These are phyloP conservation scores for Magnaporthiopsis poae DNA, from an alignment of 2,329 filamentous ascomycete genomes.

Conservation along the genomic window DNA sequence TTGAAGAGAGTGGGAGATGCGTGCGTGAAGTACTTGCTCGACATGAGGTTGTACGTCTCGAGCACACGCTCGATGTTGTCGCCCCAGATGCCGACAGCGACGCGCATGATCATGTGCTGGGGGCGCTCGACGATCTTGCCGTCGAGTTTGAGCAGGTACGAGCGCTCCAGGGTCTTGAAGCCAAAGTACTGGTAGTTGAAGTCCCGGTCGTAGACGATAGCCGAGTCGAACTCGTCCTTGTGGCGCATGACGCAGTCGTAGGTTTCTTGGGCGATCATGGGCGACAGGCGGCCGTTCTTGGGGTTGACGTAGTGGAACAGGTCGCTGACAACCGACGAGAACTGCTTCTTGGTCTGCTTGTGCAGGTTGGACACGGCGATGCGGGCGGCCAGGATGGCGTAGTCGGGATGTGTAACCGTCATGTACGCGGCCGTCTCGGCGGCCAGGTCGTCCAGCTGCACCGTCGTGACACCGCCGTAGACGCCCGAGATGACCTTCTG, in stretches of 20 bases:
- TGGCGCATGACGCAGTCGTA: conserved; percentile 93
- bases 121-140: conserved; percentile 94
- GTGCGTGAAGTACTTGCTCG: conserved; percentile 95
- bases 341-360: conserved; percentile 99
- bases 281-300: conserved; percentile 70
- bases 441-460: conserved; percentile 95
- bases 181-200: conserved; percentile 99
- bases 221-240: conserved; percentile 93
- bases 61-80: conserved; percentile 89
- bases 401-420: conserved; percentile 98
- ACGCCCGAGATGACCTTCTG: conserved; percentile 99
- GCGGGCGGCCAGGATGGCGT: conserved; percentile 93
- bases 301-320: conserved; percentile 95
- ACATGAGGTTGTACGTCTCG: conserved; percentile 99
- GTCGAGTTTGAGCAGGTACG: conserved; percentile 89
- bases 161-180: conserved; percentile 97
- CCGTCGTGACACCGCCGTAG: conserved; percentile 92
- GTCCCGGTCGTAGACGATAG: conserved; percentile 97
- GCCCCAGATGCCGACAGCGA: conserved; percentile 91
- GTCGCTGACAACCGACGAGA: conserved; percentile 87
- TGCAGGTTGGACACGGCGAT: conserved; percentile 98
- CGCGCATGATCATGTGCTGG: conserved; percentile 99
- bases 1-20: conserved; percentile 95
- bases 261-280: conserved; percentile 88
- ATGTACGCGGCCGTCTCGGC: conserved; percentile 99